Conservation (phyloP, 805 yeast genomes). For the Candida tammaniensis region DNA sequence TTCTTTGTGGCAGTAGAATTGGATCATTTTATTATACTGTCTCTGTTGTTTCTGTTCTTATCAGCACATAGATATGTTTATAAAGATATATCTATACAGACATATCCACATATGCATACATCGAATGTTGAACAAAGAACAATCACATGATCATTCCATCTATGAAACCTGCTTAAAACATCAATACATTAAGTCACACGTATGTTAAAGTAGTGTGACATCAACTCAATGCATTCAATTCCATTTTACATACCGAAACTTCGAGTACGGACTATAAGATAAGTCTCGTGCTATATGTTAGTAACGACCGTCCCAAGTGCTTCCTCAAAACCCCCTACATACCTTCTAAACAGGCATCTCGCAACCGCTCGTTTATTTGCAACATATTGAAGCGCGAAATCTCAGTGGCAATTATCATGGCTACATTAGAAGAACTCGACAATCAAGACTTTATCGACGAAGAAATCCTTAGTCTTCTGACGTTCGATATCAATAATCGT, state of each 20-base stretch:
- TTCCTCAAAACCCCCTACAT: slow-evolving; percentile 8
- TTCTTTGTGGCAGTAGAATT: too few species aligned
- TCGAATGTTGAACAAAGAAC: too few species aligned
- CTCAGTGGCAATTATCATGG: slow-evolving; percentile 44
- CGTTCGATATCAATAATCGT: slow-evolving; percentile 81
- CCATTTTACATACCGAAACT: slow-evolving; percentile 38
- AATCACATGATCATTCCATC: too few species aligned
- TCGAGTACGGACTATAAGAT: slow-evolving; percentile 71
- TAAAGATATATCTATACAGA: too few species aligned
- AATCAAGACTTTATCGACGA: slow-evolving; percentile 68
- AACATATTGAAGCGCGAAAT: background rate
- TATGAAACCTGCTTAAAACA: too few species aligned
- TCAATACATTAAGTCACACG: too few species aligned
- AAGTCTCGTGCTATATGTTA: slow-evolving; percentile 42
- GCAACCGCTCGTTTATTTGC: slow-evolving; percentile 9
- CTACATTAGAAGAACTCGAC: slow-evolving; percentile 82
- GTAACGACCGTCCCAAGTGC: slow-evolving; percentile 6
- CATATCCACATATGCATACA: too few species aligned
- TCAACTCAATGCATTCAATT: background rate
- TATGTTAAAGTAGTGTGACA: too few species aligned
- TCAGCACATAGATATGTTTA: too few species aligned
- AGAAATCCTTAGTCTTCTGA: slow-evolving; percentile 75
- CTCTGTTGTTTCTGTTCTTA: too few species aligned
- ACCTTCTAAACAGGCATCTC: slow-evolving; percentile 20
- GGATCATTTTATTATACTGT: too few species aligned